A percentile compares a stretch with the other conserved stretches of the same genome.
These are phyloP conservation scores for Sutorius eximius DNA, from an alignment of 1,284 basidiomycete species.

Conservation along the genomic window DNA sequence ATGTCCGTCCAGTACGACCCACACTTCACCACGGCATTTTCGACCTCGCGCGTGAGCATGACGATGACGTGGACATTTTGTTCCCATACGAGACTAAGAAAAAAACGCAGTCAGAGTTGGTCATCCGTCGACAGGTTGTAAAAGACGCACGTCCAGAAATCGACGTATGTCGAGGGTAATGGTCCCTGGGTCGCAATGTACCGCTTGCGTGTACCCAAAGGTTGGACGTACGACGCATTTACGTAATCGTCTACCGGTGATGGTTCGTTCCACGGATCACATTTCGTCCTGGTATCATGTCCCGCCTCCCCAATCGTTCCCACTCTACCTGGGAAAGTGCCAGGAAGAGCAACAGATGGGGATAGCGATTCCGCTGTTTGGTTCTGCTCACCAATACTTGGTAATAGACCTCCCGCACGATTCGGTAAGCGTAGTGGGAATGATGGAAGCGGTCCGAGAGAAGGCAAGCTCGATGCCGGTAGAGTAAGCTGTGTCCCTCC, in stretches of 20 bases:
- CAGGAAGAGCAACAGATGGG: not conserved
- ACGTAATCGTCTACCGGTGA: conserved; percentile 79
- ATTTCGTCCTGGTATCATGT: not conserved
- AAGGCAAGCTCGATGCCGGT: not conserved
- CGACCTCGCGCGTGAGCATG: conserved; percentile 91
- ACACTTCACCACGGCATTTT: conserved; percentile 88
- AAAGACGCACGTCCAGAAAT: conserved; percentile 91
- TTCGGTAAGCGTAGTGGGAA: conserved; percentile 25
- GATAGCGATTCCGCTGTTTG: conserved; percentile 3
- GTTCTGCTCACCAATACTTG: conserved; percentile 21
- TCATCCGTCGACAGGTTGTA: not conserved
- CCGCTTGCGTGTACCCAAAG: conserved; percentile 71
- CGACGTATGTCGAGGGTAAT: conserved; percentile 82
- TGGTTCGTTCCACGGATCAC: conserved; percentile 7
- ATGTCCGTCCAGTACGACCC: conserved; percentile 86
- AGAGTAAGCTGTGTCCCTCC: conserved; percentile 12
- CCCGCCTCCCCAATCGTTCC: not conserved
- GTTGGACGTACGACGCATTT: conserved; percentile 90
- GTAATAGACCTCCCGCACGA: conserved; percentile 12
- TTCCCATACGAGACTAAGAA: conserved; percentile 74
- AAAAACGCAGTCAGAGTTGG: conserved; percentile 9
- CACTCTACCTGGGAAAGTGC: not conserved
- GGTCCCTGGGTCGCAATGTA: conserved; percentile 99
- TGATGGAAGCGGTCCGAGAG: conserved; percentile 13
- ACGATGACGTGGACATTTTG: conserved; percentile 79